Base-by-base conservation (phyloP, 768 basidiomycete species). In the Antrodiella citrinella region DNA sequence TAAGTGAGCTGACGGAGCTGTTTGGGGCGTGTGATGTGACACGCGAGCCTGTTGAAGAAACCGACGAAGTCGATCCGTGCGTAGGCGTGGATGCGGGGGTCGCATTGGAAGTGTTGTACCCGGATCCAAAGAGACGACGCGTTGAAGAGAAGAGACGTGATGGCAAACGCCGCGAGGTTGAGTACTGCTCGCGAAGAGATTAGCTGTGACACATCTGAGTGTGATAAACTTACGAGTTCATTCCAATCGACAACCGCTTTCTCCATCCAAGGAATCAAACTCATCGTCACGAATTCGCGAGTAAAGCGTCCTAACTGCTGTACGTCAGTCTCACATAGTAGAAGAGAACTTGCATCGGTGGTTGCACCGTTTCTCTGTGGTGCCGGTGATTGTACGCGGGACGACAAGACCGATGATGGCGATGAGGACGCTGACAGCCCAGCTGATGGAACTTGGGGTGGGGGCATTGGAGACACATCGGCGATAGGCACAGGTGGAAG, bases 181-280 rank as follows among this genome's bases (percentile, higher is more conserved):
- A 78, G 65, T 84, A 87, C 74, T 86, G 60, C 2, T 45, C 35
- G 35, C 10, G 35, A 10, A 10, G 35, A 18, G 35, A 18, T 38
- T 38, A 38, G 35, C 10, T 38, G 35, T 38, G 35, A 38, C 18
- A 38, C 18, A 10, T 38, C 35, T 38, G 10, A 38, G 10, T 38
- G 10, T 10, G 10, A 10, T 38, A 10, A 10, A 63, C 70, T 44
- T 59, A 87, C 85, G 51, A 73, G 73, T 70, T 98, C 94, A 62
- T 96, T 97, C 91, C 93, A 95, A 55, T 95, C 90, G 43, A 91
- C 57, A 4, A 94, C 87, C 64, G 84, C 85, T 60, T 85, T 90
- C 69, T 98, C 95, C 91, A 98, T 94, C 90, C 90, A 97, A 1
- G 94, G 94, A 2, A 97, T 65, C 42, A 98, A 67, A 61, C 88